Evolutionary conservation across 805 yeast species (phyloP).

Genomic region (Wickerhamiella sergipiensis): DNA sequence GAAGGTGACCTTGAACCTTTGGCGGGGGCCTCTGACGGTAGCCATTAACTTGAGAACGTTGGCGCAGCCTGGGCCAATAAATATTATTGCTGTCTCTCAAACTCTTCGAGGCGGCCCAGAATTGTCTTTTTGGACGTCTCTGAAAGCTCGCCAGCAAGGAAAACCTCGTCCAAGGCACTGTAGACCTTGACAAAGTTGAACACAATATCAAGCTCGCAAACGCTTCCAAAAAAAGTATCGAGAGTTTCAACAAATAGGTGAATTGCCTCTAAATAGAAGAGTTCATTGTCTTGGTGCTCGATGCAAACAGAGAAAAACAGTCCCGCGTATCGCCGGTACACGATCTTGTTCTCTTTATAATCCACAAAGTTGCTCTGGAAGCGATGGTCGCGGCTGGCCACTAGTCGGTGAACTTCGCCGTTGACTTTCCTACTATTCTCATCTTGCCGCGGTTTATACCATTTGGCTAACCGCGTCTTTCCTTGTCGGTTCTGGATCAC

Average conservation of each 20-base stretch:
- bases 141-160: constrained; percentile 79
- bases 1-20: no score
- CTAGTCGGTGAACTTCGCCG: constrained; percentile 60
- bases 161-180: constrained; percentile 72
- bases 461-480: constrained; percentile 72
- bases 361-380: constrained; percentile 74
- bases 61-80: background rate
- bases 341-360: constrained; percentile 50
- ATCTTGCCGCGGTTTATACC: constrained; percentile 42
- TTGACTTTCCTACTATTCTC: constrained; percentile 35
- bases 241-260: constrained; percentile 81
- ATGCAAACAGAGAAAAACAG: constrained; percentile 75
- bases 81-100: constrained; percentile 36
- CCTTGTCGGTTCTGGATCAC: constrained; percentile 87
- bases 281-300: constrained; percentile 68
- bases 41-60: background rate
- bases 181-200: constrained; percentile 82
- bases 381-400: constrained; percentile 72
- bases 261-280: constrained; percentile 67
- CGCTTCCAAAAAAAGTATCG: constrained; percentile 76
- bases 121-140: constrained; percentile 65
- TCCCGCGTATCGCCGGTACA: constrained; percentile 86
- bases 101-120: constrained; percentile 45
- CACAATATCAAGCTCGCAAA: constrained; percentile 85
- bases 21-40: no score